Evolutionary conservation across 2,329 filamentous ascomycete species (phyloP), one percentile per base, ranked within the genome.

Genomic region (Elsinoe perseae): DNA sequence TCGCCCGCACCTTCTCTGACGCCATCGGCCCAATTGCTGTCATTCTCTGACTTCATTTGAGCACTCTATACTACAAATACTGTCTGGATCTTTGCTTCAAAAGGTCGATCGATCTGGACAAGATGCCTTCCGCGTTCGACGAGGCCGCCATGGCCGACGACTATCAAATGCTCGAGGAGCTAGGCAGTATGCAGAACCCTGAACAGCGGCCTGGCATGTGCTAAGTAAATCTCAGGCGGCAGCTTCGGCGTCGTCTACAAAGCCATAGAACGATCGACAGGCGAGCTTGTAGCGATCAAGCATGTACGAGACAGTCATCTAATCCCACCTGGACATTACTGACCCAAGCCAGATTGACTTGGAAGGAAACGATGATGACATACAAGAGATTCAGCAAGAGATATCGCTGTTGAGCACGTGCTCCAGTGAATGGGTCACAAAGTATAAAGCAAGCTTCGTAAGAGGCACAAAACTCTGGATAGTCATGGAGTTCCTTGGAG

Each of bases 201-300:
- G 21, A 61, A 21, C 16, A 30, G 8, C 20, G 6, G 16, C 28
- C 20, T 27, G 27, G 12, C 25, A 8, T 25, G 4, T 32, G 44
- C 54, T 46, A 58, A 16, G 20, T 30, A 7, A 28, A 16, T 32
- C 46, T 23, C 55, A 95, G 89, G 89, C 72, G 92, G 92, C 58
- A 96, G 91, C 71, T 98, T 98, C 71, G 93, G 93, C 57, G 84
- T 92, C 43, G 93, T 98, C 28, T 98, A 95, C 80, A 96, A 96
- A 72, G 93, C 90, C 52, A 91, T 96, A 67, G 90, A 97, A 66
- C 89, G 85, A 69, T 77, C 83, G 25, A 96, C 92, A 1, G 92
- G 92, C 61, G 90, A 96, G 66, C 86, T 91, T 38, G 93, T 97
- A 55, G 93, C 93, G 28, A 93, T 98, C 72, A 98, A 98, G 74